Evolutionary conservation across 2,329 filamentous ascomycete species (phyloP), one percentile per base, ranked within the genome.

Genomic region (Beauveria varroae): DNA sequence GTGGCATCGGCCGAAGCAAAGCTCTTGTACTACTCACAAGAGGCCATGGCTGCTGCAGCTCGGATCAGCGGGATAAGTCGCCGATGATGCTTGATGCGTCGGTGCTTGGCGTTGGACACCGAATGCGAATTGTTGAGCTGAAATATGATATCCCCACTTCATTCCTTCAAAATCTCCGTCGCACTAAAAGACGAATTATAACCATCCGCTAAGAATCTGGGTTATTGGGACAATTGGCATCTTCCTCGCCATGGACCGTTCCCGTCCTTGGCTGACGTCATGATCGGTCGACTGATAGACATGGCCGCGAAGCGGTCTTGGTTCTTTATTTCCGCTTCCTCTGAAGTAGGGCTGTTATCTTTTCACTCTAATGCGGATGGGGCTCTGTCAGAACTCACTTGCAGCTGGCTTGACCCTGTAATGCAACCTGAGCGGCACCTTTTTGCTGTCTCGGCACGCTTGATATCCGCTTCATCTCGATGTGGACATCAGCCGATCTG

Each of bases 231-330:
- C 7, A n/a, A 20, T 34, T 16, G n/a, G 54, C 14, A 30, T 22
- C 30, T 37, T 30, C 16, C 41, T 26, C 26, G 12, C n/a, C 26
- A 22, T 16, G 41, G 47, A 3, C 41, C 54, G 54, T 16, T 47
- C 12, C 54, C 54, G 28, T 12, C 30, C 54, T 57, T 49, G 43
- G 43, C 54, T 57, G 54, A 57, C 54, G 54, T 57, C 43, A 57
- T 57, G 41, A 12, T 20, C 4, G 28, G 16, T 26, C 9, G 41
- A 1, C 43, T 49, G n/a, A 26, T 1, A 14, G 12, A 14, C 12
- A 49, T 49, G 26, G 20, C 2, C 37, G 3, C 26, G 12, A 4
- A 10, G 54, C 30, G n/a, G 16, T 6, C 14, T 26, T 49, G 18
- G 12, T 46, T 47, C 12, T 43, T 49, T 54, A 40, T 41, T 54